phyloP scores from a whole-genome alignment of 2,329 filamentous ascomycete genomes.

The Cryphonectria parasitica region DNA sequence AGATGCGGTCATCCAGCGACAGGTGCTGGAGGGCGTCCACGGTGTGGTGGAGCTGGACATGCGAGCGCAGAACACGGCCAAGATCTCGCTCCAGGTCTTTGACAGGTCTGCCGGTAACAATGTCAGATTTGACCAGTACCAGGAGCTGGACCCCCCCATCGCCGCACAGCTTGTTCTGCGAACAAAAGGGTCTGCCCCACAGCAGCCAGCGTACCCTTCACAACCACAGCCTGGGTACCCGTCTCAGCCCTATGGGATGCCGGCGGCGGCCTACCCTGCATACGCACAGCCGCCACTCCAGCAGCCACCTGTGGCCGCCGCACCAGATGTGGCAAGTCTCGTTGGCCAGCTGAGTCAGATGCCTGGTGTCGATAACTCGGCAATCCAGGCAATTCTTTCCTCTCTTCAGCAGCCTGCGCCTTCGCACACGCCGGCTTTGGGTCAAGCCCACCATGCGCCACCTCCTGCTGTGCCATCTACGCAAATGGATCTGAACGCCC shows the following conservation, averaged over 20 bases:
- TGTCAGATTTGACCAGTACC: constrained; percentile 85
- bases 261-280: constrained; percentile 33
- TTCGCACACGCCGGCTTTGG: constrained; percentile 15
- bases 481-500: constrained; percentile 51
- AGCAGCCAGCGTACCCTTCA: constrained; percentile 36
- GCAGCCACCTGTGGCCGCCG: constrained; percentile 36
- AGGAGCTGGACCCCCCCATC: constrained; percentile 75
- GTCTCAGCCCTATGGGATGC: constrained; percentile 31
- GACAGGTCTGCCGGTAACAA: constrained; percentile 79
- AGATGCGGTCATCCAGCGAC: constrained; percentile 78
- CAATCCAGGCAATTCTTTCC: constrained; percentile 71
- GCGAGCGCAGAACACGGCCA: constrained; percentile 69
- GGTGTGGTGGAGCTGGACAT: constrained; percentile 80
- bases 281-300: constrained; percentile 40
- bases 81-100: constrained; percentile 83
- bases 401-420: constrained; percentile 52
- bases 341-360: constrained; percentile 66
- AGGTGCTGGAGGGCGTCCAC: constrained; percentile 86
- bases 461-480: constrained; percentile 33
- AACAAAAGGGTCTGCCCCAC: constrained; percentile 54
- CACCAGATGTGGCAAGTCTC: constrained; percentile 62
- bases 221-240: constrained; percentile 39
- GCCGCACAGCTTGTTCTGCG: constrained; percentile 81
- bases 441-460: constrained; percentile 16
- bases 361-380: constrained; percentile 68